Percentiles rank a stretch among this genome's conserved stretches.
Evolutionary conservation across 169 alveolate genomes (phyloP).

Genomic region (Cryptosporidium ubiquitum): DNA sequence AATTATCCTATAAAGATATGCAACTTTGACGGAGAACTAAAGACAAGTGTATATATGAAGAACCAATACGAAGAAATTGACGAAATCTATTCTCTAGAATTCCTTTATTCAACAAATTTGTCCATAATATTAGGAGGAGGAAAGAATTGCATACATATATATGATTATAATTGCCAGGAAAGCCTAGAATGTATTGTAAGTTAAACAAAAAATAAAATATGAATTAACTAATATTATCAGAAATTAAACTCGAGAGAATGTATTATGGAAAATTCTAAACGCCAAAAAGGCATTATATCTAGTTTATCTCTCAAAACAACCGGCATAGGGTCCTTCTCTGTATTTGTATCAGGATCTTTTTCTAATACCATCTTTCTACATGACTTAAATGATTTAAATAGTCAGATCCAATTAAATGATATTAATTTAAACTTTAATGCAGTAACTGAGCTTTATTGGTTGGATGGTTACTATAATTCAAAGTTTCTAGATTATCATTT

Average conservation of each 20-base stretch:
- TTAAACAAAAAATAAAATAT: no score
- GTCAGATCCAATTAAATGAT: conserved; percentile 25
- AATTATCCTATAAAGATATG: conserved; percentile 14
- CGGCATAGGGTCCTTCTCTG: conserved; percentile 60
- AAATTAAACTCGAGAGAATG: neutral
- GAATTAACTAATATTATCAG: neutral
- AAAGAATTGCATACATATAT: conserved; percentile 8
- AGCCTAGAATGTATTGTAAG: neutral
- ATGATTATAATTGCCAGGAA: neutral
- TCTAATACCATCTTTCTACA: conserved; percentile 31
- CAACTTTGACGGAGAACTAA: conserved; percentile 6
- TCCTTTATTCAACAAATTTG: neutral
- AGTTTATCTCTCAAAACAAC: conserved; percentile 32
- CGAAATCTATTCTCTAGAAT: conserved; percentile 24
- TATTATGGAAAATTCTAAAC: neutral
- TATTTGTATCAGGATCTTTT: conserved; percentile 43
- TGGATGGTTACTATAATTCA: neutral
- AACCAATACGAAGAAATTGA: conserved; percentile 30
- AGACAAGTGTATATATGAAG: neutral
- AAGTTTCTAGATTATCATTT: conserved; percentile 39
- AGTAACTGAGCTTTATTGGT: conserved; percentile 55
- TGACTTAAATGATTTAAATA: conserved; percentile 20
- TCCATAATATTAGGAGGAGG: conserved; percentile 31
- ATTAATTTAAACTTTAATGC: neutral
- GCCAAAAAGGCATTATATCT: conserved; percentile 59